A percentile compares a stretch with the other conserved stretches of the same genome.
Conservation (phyloP, 2,329 filamentous ascomycete genomes). For the Diaporthe sp. region DNA sequence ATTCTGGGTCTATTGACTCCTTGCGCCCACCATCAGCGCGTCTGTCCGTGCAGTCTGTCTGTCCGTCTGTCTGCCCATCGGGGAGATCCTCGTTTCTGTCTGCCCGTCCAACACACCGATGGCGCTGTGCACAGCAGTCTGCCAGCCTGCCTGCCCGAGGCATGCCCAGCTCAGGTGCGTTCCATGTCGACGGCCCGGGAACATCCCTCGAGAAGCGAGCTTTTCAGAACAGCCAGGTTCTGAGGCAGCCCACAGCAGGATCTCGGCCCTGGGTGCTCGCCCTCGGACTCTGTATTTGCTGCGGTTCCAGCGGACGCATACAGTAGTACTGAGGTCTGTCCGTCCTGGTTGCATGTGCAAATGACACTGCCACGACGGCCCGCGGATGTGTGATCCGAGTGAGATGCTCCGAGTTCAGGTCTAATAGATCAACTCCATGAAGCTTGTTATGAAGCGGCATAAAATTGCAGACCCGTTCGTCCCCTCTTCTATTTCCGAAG, state of each 20-base stretch:
- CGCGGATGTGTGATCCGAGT: conserved; percentile 5
- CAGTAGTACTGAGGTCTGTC: not conserved
- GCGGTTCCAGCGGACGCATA: not conserved
- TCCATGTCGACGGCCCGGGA: conserved; percentile 18
- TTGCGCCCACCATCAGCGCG: not conserved
- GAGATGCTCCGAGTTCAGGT: not conserved
- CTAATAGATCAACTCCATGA: not conserved
- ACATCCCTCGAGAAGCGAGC: conserved; percentile 23
- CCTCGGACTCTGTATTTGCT: conserved; percentile 1
- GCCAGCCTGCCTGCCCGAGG: not conserved
- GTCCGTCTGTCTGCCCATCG: not conserved
- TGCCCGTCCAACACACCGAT: not conserved
- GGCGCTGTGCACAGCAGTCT: conserved; percentile 1
- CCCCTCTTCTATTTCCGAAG: conserved; percentile 21
- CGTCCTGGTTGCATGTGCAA: not conserved
- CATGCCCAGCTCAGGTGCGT: conserved; percentile 18
- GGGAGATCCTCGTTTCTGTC: not conserved
- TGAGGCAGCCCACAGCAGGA: conserved; percentile 25
- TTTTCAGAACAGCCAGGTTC: not conserved
- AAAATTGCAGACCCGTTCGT: conserved; percentile 13
- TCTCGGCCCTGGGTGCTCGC: not conserved
- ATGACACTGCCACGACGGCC: conserved; percentile 9
- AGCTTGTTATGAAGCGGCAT: conserved; percentile 17
- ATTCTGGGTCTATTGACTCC: not conserved
- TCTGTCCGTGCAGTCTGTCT: not conserved